Evolutionary conservation across 306 rosid genomes (phyloP).

Genomic region (Inga laurina): DNA sequence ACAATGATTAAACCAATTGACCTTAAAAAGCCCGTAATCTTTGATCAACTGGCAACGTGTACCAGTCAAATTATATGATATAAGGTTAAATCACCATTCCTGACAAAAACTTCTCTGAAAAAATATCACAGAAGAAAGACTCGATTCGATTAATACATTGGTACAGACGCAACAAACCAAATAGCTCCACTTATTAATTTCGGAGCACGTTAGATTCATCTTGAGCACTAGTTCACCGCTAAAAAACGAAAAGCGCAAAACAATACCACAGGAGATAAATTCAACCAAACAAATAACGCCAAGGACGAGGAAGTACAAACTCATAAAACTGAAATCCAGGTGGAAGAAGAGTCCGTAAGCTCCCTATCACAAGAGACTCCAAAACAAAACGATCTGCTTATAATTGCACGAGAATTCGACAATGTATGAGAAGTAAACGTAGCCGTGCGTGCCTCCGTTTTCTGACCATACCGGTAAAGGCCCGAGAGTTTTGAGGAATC

Average conservation of each 20-base stretch:
- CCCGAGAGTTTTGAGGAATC: not conserved
- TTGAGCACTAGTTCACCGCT: not conserved
- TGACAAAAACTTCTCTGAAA: slow-evolving; percentile 11
- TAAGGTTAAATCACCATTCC: not conserved
- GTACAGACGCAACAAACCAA: not conserved
- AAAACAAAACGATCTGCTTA: not conserved
- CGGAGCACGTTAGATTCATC: not conserved
- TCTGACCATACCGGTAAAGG: slow-evolving; percentile 24
- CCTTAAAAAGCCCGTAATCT: not conserved
- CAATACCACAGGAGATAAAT: not conserved
- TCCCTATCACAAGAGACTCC: slow-evolving; percentile 14
- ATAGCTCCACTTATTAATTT: not conserved
- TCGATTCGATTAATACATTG: not conserved
- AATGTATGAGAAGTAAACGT: not conserved
- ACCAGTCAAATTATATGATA: not conserved
- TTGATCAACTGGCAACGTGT: not conserved
- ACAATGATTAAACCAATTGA: not conserved
- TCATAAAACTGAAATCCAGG: slow-evolving; percentile 24
- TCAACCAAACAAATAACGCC: not conserved
- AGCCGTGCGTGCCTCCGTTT: slow-evolving; percentile 15
- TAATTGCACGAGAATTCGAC: not conserved
- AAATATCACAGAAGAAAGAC: slow-evolving; percentile 1
- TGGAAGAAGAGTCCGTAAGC: not conserved
- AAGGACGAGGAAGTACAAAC: slow-evolving; percentile 4
- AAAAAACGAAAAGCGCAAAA: not conserved